phyloP scores from a whole-genome alignment of 257 asterid genomes.

The Solanum phureja region DNA sequence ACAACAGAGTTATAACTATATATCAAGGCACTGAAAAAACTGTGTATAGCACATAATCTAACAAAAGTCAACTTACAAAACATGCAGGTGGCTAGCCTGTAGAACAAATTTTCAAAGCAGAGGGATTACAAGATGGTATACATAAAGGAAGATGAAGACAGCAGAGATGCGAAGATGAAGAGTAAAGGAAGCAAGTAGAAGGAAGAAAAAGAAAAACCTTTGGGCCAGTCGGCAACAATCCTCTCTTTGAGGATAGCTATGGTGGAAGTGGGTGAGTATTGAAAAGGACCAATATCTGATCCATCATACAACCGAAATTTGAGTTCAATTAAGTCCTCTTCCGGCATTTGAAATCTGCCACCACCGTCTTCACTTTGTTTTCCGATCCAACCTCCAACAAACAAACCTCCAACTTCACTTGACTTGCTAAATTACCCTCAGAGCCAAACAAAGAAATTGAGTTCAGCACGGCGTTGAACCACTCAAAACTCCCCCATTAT shows the following conservation, averaged over 20 bases:
- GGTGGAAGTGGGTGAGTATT: slow-evolving; percentile 80
- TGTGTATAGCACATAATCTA: background rate
- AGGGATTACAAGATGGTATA: background rate
- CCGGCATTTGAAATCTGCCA: slow-evolving; percentile 26
- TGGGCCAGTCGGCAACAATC: slow-evolving; percentile 40
- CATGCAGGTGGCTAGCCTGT: background rate
- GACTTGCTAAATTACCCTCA: background rate
- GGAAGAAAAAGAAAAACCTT: slow-evolving; percentile 6
- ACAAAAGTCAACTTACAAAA: background rate
- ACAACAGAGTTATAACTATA: background rate
- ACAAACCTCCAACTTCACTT: background rate
- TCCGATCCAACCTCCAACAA: background rate
- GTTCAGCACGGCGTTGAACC: background rate
- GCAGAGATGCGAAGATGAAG: background rate
- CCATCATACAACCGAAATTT: slow-evolving; percentile 93
- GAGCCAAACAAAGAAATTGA: background rate
- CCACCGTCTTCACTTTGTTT: background rate
- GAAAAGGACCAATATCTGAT: slow-evolving; percentile 90
- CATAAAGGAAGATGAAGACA: background rate
- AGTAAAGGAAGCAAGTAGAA: background rate
- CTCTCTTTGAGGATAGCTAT: slow-evolving; percentile 82
- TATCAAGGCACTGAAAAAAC: background rate
- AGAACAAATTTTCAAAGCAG: background rate
- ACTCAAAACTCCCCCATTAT: background rate
- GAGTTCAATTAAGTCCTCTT: slow-evolving; percentile 51